These are phyloP conservation scores for Boletus patriciae DNA, from an alignment of 768 basidiomycete species.

Conservation along the genomic window DNA sequence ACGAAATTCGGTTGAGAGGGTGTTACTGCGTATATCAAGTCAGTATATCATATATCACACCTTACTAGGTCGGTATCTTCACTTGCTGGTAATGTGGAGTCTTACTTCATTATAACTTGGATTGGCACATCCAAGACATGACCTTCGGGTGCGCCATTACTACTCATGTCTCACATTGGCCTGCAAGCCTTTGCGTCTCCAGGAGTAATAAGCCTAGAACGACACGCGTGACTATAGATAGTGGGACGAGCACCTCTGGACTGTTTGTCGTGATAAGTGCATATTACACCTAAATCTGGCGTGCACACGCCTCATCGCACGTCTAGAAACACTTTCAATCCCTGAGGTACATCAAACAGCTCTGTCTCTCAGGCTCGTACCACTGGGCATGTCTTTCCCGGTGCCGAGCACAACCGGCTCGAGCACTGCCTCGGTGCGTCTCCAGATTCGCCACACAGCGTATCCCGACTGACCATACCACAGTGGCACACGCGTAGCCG, in stretches of 20 bases:
- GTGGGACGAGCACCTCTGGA: too few relatives aligned
- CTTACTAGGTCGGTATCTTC: too few relatives aligned
- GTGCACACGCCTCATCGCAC: not conserved
- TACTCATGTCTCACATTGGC: too few relatives aligned
- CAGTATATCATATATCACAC: not conserved
- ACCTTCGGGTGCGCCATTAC: too few relatives aligned
- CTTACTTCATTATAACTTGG: too few relatives aligned
- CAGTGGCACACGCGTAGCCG: slow-evolving; percentile 23
- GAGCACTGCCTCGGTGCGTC: slow-evolving; percentile 75
- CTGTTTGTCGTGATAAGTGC: too few relatives aligned
- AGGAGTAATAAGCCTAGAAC: too few relatives aligned
- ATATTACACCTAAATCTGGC: not conserved
- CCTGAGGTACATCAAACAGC: slow-evolving; percentile 73
- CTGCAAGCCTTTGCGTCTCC: too few relatives aligned
- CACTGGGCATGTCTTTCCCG: slow-evolving; percentile 77
- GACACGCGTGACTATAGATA: too few relatives aligned
- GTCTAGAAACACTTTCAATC: slow-evolving; percentile 73
- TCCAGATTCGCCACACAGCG: not conserved
- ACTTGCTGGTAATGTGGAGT: not conserved
- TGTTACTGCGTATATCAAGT: not conserved
- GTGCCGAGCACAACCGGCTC: slow-evolving; percentile 79
- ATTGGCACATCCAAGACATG: too few relatives aligned
- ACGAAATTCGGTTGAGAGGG: not conserved
- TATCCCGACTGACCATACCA: not conserved
- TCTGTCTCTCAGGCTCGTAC: slow-evolving; percentile 73